A percentile compares a stretch with the other conserved stretches of the same genome.
These are phyloP conservation scores for Trichoderma citrinoviride DNA, from an alignment of 2,329 filamentous ascomycete species.

Conservation along the genomic window DNA sequence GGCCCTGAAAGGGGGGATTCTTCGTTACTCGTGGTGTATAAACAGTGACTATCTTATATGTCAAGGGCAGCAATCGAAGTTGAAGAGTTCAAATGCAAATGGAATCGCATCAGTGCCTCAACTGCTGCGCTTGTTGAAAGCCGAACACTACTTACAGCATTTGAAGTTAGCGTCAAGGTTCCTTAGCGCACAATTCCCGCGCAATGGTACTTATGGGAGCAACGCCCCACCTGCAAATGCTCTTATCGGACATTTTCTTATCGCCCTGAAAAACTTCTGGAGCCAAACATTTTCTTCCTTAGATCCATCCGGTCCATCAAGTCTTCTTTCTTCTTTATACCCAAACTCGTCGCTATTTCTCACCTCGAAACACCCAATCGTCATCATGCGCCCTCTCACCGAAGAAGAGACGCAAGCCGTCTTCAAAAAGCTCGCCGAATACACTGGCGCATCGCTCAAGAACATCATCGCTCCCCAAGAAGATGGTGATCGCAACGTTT, in stretches of 20 bases:
- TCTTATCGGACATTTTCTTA: slow-evolving; percentile 19
- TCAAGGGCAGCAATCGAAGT: no score
- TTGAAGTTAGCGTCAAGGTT: background rate
- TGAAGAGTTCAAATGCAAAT: no score
- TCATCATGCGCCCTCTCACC: slow-evolving; percentile 73
- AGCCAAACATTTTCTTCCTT: slow-evolving; percentile 4
- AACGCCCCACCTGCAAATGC: background rate
- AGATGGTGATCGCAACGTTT: slow-evolving; percentile 76
- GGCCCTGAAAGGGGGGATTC: no score
- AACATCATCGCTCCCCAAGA: slow-evolving; percentile 75
- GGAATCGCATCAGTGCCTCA: background rate
- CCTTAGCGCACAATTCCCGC: rapidly evolving
- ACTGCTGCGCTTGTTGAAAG: background rate
- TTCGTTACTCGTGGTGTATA: no score
- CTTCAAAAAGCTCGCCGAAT: slow-evolving; percentile 90
- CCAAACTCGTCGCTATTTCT: background rate
- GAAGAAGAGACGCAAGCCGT: slow-evolving; percentile 77
- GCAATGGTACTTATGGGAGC: background rate
- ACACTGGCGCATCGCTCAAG: slow-evolving; percentile 83
- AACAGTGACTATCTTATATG: no score
- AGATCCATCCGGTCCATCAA: background rate
- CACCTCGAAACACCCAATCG: background rate
- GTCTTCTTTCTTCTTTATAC: background rate
- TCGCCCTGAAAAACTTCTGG: slow-evolving; percentile 15
- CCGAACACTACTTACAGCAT: background rate